Evolutionary conservation across 768 basidiomycete species (phyloP), one percentile per base, ranked within the genome.

Genomic region (Coprinellus micaceus): DNA sequence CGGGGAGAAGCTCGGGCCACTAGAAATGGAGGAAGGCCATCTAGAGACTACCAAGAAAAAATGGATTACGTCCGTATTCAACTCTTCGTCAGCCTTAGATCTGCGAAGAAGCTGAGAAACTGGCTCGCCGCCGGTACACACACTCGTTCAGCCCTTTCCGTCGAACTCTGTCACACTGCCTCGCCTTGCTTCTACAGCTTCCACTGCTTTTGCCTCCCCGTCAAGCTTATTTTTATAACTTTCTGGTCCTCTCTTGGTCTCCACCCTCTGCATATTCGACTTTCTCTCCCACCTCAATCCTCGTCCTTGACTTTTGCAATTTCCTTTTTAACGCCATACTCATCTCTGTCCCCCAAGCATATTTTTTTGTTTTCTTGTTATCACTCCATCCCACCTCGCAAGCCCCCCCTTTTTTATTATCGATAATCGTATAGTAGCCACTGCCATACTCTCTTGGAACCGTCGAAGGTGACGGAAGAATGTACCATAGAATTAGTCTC

Each of bases 1-100:
- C 43, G 54, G 54, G 5, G 54, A 56, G 22, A 56, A 49, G 28
- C 45, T 56, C 24, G 47, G 46, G 12, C 41, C 41, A 12, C 28
- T 46, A n/a, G 53, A 46, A 11, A n/a, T 37, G 33, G 29, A 37
- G 12, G 17, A 33, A 21, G n/a, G 26, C 33, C 29, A 22, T 25
- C 28, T 19, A 5, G 49, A 51, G 22, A 51, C 19, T 7, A 12
- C 19, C 21, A 51, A 7, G 30, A 51, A 37, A 21, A 13, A 29
- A 12, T 51, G 49, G 49, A 36, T 36, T 33, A 15, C 49, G 15
- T 29, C 49, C 17, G 5, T 51, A 36, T 51, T 37, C 30, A 36
- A 21, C 19, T 51, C 33, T 15, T 51, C 33, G 3, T 51, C 49
- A n/a, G 29, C 15, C 3, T 36, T 29, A 17, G 49, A 11, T n/a